Conservation (phyloP, 1,284 basidiomycete species). For the Vanrija humicola region DNA sequence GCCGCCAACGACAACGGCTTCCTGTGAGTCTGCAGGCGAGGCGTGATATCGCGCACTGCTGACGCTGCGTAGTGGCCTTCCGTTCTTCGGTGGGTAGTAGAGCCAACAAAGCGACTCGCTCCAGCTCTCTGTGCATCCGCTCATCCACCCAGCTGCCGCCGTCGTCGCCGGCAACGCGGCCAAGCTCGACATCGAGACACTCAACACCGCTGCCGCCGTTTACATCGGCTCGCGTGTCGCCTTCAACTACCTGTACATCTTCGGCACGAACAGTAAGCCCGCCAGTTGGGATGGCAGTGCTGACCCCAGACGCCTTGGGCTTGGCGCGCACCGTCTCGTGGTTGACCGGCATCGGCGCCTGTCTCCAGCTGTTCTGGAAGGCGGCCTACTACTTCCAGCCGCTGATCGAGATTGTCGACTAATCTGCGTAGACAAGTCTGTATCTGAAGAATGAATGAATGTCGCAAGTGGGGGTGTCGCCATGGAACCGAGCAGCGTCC, state of each 20-base stretch:
- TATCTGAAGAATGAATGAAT: too few species aligned
- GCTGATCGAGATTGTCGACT: too few species aligned
- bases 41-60: neutral
- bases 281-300: neutral
- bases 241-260: slow-evolving; percentile 33
- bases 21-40: slow-evolving; percentile 6
- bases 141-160: slow-evolving; percentile 21
- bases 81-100: slow-evolving; percentile 13
- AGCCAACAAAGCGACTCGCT: neutral
- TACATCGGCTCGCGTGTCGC: slow-evolving; percentile 29
- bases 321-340: slow-evolving; percentile 20
- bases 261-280: slow-evolving; percentile 26
- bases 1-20: slow-evolving; percentile 32
- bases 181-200: slow-evolving; percentile 22
- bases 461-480: too few species aligned
- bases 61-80: slow-evolving; percentile 5
- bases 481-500: too few species aligned
- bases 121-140: neutral
- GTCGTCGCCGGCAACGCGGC: slow-evolving; percentile 36
- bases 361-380: slow-evolving; percentile 22
- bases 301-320: slow-evolving; percentile 18
- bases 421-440: too few species aligned
- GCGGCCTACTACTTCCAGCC: slow-evolving; percentile 3
- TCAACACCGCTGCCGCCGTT: slow-evolving; percentile 29
- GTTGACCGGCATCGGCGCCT: slow-evolving; percentile 14